Evolutionary conservation across 192 early-diverging fungal species (phyloP).

Genomic region (Backusella tarrabulga): DNA sequence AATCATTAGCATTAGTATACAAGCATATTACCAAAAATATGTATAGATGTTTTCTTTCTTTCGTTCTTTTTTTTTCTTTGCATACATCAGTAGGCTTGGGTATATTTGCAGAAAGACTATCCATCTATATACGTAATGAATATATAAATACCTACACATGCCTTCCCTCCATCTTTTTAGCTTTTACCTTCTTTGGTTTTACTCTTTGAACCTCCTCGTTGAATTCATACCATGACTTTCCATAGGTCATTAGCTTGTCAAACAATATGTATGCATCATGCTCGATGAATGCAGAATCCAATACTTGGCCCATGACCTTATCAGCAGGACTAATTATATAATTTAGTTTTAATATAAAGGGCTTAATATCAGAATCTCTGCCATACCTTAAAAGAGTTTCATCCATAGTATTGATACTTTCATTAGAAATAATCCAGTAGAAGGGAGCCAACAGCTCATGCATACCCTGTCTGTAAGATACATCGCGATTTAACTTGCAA

Average conservation of each 20-base stretch:
- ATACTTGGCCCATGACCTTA: constrained; percentile 48
- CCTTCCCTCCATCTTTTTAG: background rate
- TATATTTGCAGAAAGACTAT: constrained; percentile 2
- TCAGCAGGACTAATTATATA: constrained; percentile 31
- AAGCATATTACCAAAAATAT: background rate
- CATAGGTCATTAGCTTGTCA: constrained; percentile 74
- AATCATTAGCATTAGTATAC: background rate
- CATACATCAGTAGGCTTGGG: constrained; percentile 17
- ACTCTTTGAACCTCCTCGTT: constrained; percentile 46
- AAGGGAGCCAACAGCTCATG: constrained; percentile 91
- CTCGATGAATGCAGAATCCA: constrained; percentile 76
- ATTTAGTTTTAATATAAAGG: background rate
- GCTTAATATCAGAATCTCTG: constrained; percentile 30
- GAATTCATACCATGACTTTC: constrained; percentile 86
- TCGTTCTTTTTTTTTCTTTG: background rate
- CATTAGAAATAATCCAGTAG: constrained; percentile 72
- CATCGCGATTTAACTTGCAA: constrained; percentile 81
- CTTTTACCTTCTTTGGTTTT: constrained; percentile 11
- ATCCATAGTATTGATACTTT: constrained; percentile 46
- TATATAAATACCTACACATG: background rate
- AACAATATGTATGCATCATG: constrained; percentile 88
- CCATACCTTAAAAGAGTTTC: constrained; percentile 5
- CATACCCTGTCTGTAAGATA: constrained; percentile 98
- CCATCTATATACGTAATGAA: background rate
- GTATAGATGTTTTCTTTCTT: background rate